Evolutionary conservation across 2,329 filamentous ascomycete genomes (phyloP).

Genomic region (Hypoxylon sp.): DNA sequence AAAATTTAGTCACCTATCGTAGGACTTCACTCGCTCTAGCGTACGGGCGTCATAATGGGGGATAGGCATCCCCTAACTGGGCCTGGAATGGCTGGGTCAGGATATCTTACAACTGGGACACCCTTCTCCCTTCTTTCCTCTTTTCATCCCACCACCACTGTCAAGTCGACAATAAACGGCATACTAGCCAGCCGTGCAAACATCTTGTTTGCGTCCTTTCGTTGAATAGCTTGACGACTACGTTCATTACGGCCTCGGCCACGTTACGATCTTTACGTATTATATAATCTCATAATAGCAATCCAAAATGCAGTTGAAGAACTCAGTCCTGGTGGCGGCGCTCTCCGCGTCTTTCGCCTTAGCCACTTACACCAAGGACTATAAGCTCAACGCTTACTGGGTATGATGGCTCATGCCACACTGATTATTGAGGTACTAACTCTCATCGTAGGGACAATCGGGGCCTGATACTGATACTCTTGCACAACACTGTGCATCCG

Average conservation of each 20-base stretch:
- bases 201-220: conserved; percentile 53
- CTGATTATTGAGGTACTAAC: conserved; percentile 20
- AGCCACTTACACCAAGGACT: conserved; percentile 45
- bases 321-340: conserved; percentile 44
- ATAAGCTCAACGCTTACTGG: conserved; percentile 51
- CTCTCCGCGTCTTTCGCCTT: conserved; percentile 42
- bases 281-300: conserved; percentile 37
- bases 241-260: conserved; percentile 50
- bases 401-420: conserved; percentile 30
- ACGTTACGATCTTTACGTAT: conserved; percentile 46
- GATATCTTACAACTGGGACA: conserved; percentile 18
- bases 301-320: conserved; percentile 45
- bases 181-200: conserved; percentile 49
- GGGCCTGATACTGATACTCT: conserved; percentile 45
- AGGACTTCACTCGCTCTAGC: conserved; percentile 24
- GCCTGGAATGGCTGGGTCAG: conserved; percentile 10
- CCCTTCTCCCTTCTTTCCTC: conserved; percentile 30
- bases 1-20: conserved; percentile 22
- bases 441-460: conserved; percentile 42
- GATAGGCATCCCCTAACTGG: conserved; percentile 12
- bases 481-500: conserved; percentile 53
- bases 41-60: conserved; percentile 24
- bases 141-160: conserved; percentile 29
- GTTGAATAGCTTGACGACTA: conserved; percentile 45
- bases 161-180: conserved; percentile 48